Evolutionary conservation across 306 rosid species (phyloP).

Genomic region (Begonia fuchsioides): DNA sequence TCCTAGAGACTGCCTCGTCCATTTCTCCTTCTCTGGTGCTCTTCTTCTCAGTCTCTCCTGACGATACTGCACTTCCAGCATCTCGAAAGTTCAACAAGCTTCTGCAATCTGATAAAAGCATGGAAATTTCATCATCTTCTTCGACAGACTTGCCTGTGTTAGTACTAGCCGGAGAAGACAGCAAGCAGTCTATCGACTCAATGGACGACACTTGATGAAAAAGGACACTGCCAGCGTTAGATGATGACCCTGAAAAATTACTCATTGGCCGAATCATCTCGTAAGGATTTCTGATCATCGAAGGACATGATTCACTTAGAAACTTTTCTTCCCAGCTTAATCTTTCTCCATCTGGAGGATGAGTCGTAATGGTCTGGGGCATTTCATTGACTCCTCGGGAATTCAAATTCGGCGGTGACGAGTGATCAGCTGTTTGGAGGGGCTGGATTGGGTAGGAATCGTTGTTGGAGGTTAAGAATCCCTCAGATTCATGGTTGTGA

Average conservation of each 20-base stretch:
- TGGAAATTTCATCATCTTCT: slow-evolving; percentile 36
- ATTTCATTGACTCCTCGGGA: too few species aligned
- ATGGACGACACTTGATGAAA: slow-evolving; percentile 13
- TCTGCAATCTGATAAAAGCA: slow-evolving; percentile 24
- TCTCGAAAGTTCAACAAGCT: too few species aligned
- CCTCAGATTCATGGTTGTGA: slow-evolving; percentile 27
- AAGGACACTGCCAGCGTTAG: slow-evolving; percentile 8
- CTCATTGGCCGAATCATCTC: slow-evolving; percentile 11
- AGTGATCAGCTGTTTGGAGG: neutral
- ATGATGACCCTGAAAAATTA: slow-evolving; percentile 10
- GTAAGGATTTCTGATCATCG: slow-evolving; percentile 3
- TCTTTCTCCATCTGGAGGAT: too few species aligned
- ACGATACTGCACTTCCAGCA: too few species aligned
- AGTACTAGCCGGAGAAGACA: slow-evolving; percentile 38
- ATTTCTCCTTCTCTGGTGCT: slow-evolving; percentile 15
- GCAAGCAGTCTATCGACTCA: slow-evolving; percentile 27
- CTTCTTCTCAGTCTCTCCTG: slow-evolving; percentile 26
- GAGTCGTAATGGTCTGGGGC: too few species aligned
- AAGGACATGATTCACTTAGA: slow-evolving; percentile 1
- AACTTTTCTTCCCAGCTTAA: slow-evolving; percentile 1
- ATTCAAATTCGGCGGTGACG: too few species aligned
- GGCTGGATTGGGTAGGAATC: slow-evolving; percentile 21
- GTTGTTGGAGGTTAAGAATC: slow-evolving; percentile 23
- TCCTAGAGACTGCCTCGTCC: slow-evolving; percentile 3
- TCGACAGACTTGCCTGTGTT: slow-evolving; percentile 23